Base-by-base conservation (phyloP, 2,329 filamentous ascomycete genomes). In the Alternaria arbusti region DNA sequence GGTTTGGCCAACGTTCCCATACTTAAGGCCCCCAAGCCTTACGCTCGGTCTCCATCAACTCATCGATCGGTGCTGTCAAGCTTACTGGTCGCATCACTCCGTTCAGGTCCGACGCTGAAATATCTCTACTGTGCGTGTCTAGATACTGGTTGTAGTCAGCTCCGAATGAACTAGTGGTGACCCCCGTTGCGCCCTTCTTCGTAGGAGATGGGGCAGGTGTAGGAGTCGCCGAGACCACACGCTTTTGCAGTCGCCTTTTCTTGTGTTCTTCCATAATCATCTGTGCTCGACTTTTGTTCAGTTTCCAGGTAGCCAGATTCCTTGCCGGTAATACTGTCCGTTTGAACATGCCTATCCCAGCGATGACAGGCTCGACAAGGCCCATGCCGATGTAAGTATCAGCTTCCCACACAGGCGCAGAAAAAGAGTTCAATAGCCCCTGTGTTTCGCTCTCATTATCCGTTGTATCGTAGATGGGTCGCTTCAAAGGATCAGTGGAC, bases 351-450 rank as follows among this genome's bases (percentile, higher is more conserved):
- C 65, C 59, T 15, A 61, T 22, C 6, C 45, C 23, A 25, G 54
- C 49, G n/a, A 10, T 11, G 15, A 57, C 40, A 12, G 59, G 57
- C 25, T 61, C 23, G 10, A 61, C 47, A 4, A 67, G 30, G 13
- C 66, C 66, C 8, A 30, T 20, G 10, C 61, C 66, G 15, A 28
- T 10, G 26, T 64, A 64, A 15, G 44, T 17, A 9, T 59, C 64
- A 7, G 54, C 43, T 17, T 56, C 57, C 43, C 46, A n/a, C 4
- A 47, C 40, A 22, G 57, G 57, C 17, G 22, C n/a, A 6, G 51
- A 52, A 4, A 13, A 11, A 17, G 25, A 32, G 15, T 50, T 26
- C 6, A 64, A 45, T 3, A 52, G 25, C 20, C n/a, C 25, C 3
- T 43, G 25, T 3, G n/a, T 61, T 22, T 60, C 57, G n/a, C 49